phyloP scores from a whole-genome alignment of 1,284 basidiomycete genomes.

The Cutaneotrichosporon sp. region DNA sequence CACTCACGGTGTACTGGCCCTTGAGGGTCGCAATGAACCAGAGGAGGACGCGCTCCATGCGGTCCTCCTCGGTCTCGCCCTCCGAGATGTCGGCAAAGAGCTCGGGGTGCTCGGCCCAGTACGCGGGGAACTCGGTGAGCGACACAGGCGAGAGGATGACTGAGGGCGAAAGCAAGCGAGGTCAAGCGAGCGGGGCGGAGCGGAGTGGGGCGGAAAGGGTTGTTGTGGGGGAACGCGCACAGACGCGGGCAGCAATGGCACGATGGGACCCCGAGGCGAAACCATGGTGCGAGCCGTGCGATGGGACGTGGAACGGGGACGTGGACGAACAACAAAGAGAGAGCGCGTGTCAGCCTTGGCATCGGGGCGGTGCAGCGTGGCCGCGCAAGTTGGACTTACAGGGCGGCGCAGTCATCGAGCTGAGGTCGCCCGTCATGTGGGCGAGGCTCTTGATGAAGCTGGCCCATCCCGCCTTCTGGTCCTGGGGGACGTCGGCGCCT shows the following conservation, averaged over 20 bases:
- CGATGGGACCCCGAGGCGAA: background rate
- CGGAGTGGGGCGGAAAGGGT: background rate
- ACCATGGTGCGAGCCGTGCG: background rate
- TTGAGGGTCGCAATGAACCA: slow-evolving; percentile 96
- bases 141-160: slow-evolving; percentile 80
- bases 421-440: slow-evolving; percentile 87
- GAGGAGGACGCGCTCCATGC: slow-evolving; percentile 72
- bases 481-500: slow-evolving; percentile 52
- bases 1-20: slow-evolving; percentile 77
- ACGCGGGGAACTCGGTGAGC: slow-evolving; percentile 77
- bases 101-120: slow-evolving; percentile 89
- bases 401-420: slow-evolving; percentile 86
- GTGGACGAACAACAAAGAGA: background rate
- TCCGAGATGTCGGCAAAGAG: slow-evolving; percentile 80
- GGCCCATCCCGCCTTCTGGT: slow-evolving; percentile 55
- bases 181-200: no score
- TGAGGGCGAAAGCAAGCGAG: no score
- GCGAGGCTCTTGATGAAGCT: slow-evolving; percentile 63
- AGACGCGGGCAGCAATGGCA: slow-evolving; percentile 3
- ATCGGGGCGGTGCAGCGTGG: background rate
- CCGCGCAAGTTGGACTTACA: slow-evolving; percentile 38
- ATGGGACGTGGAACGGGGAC: background rate
- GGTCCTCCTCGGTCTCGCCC: slow-evolving; percentile 68
- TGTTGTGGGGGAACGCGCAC: background rate
- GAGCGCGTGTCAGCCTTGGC: background rate